Evolutionary conservation across 1,139 yeast species (phyloP).

Genomic region (Arxiozyma bovina): DNA sequence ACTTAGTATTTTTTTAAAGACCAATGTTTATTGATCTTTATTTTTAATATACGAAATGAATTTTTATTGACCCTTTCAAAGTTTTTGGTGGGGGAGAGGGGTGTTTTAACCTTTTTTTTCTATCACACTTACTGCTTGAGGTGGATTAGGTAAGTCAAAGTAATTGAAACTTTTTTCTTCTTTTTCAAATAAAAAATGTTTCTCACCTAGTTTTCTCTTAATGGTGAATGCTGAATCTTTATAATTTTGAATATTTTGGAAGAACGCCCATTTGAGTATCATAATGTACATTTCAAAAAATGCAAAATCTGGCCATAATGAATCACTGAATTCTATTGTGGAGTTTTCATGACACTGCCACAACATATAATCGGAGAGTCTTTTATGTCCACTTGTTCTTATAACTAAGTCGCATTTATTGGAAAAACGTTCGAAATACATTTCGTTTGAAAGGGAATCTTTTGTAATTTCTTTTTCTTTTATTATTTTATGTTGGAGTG

Average conservation of each 20-base stretch:
- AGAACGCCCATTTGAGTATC: conserved; percentile 46
- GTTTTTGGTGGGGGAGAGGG: too few relatives aligned
- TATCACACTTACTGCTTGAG: conserved; percentile 1
- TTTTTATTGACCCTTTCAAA: neutral
- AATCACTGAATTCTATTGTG: conserved; percentile 62
- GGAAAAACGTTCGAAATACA: conserved; percentile 51
- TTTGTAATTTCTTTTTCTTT: conserved; percentile 29
- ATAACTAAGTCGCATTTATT: conserved; percentile 74
- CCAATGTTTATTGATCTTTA: too few relatives aligned
- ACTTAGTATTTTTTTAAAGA: too few relatives aligned
- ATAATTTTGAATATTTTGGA: conserved; percentile 21
- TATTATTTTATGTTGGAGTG: neutral
- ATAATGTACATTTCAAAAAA: conserved; percentile 42
- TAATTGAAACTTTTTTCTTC: neutral
- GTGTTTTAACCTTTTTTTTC: neutral
- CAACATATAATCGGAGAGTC: conserved; percentile 79
- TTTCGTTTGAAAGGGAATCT: conserved; percentile 37
- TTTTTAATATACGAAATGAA: neutral
- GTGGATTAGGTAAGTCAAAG: conserved; percentile 4
- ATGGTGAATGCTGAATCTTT: conserved; percentile 4
- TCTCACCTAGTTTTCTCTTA: neutral
- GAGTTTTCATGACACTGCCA: conserved; percentile 72
- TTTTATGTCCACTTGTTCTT: conserved; percentile 77
- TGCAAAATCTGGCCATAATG: conserved; percentile 82
- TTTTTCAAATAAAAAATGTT: neutral